Base-by-base conservation (phyloP, 1,139 yeast genomes). In the Pichia sp. region DNA sequence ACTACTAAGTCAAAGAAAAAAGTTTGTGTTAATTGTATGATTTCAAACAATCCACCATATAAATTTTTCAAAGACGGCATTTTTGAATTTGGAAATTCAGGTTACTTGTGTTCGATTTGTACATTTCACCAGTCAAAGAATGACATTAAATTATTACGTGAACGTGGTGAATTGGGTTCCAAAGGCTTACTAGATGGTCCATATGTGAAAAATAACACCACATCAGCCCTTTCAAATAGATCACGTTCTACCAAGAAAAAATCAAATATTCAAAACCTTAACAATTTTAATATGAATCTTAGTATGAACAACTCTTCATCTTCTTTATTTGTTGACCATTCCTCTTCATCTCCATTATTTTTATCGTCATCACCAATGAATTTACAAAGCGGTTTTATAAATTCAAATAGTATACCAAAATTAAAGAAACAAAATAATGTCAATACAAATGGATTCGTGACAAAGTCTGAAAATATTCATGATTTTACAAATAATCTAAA, bases 161-260 rank as follows among this genome's bases (percentile, higher is more conserved):
- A 56, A 27, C 56, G 67, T 25, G 68, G 68, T 12, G 59, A 59
- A 30, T 40, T 63, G 34, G 68, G 66, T 4, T 41, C 57, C 9
- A 59, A 55, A 26, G 68, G 68, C 3, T 55, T 64, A n/a, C 51
- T 63, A 12, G 63, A 63, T 40, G 60, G 58, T n/a, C 65, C 67
- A 7, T 63, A 62, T 40, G 42, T 56, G 4, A 59, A 52, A 39
- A 45, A 46, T 18, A 43, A 13, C 9, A 13, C 42, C 12, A 24
- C 18, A 3, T 44, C 44, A 25, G 40, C 22, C n/a, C n/a, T n/a
- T 13, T 32, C 22, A 16, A 32, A 16, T 18, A 32, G 18, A 32
- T 8, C 22, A 32, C 40, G 38, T 24, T 9, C 46, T n/a, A n/a
- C n/a, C 27, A 51, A 40, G 42, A 52, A 45, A 40, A 45, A 40